Evolutionary conservation across 2,329 filamentous ascomycete genomes (phyloP).

Genomic region (Penicillium frequentans): DNA sequence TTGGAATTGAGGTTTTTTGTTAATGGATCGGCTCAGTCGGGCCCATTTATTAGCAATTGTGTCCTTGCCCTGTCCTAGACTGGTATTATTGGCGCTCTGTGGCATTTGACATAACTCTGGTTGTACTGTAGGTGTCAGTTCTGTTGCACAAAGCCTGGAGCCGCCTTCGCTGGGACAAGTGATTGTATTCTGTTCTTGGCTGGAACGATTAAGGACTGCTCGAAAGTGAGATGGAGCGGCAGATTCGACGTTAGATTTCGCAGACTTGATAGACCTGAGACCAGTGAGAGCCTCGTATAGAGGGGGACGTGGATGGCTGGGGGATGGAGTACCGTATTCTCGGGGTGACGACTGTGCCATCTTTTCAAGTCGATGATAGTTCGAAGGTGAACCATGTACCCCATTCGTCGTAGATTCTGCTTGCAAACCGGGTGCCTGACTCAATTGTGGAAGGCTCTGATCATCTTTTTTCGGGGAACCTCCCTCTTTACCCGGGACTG

Average conservation of each 20-base stretch:
- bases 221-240: conserved; percentile 1
- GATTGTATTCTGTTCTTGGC: neutral
- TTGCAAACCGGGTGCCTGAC: neutral
- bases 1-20: neutral
- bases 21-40: conserved; percentile 3
- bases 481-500: conserved; percentile 30
- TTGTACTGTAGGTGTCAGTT: conserved; percentile 3
- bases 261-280: neutral
- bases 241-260: neutral
- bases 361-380: neutral
- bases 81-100: conserved; percentile 1
- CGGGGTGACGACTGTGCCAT: neutral
- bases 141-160: neutral
- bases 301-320: neutral
- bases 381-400: neutral
- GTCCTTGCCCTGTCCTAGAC: neutral
- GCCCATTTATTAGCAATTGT: neutral
- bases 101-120: conserved; percentile 5
- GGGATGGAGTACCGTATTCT: neutral
- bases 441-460: neutral
- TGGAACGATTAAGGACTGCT: conserved; percentile 2
- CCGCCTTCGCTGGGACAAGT: neutral
- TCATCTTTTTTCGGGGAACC: neutral
- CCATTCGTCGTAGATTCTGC: neutral
- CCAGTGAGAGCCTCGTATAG: neutral